Percentiles rank a stretch among this genome's conserved stretches.
phyloP scores from a whole-genome alignment of 2,329 filamentous ascomycete genomes.

The Trichoderma sp. region DNA sequence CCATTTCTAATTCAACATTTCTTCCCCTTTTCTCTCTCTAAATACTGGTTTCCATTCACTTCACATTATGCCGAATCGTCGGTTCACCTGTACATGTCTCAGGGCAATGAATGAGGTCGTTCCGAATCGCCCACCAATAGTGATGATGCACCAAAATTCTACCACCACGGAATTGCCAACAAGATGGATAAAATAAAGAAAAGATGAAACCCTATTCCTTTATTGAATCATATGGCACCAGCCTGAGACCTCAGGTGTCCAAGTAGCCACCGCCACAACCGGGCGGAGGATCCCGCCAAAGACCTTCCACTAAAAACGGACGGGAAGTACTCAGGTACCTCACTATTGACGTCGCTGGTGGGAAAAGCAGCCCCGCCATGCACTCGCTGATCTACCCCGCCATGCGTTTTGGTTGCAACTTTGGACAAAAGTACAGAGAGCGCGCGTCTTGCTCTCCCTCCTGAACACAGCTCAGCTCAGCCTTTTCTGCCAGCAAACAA shows the following conservation, averaged over 20 bases:
- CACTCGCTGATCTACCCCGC: constrained; percentile 38
- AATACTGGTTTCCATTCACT: too few species aligned
- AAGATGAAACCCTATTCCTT: too few species aligned
- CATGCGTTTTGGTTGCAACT: constrained; percentile 31
- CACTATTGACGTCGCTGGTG: constrained; percentile 13
- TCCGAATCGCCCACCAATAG: too few species aligned
- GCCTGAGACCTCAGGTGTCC: constrained; percentile 2
- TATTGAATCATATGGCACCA: too few species aligned
- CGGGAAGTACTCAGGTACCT: constrained; percentile 6
- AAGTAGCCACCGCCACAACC: background rate
- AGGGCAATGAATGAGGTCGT: too few species aligned
- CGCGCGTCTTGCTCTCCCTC: constrained; percentile 35
- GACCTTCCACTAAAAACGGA: background rate
- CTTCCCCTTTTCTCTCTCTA: too few species aligned
- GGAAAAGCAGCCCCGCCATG: constrained; percentile 24
- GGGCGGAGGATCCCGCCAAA: background rate
- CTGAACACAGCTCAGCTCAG: constrained; percentile 24
- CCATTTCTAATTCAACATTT: too few species aligned
- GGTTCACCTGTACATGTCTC: too few species aligned
- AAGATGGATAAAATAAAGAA: too few species aligned
- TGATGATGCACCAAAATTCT: too few species aligned
- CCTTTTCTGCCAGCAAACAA: constrained; percentile 39
- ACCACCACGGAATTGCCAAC: too few species aligned
- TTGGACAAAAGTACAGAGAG: constrained; percentile 19
- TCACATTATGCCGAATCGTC: too few species aligned